These are phyloP conservation scores for Tylopilus intermedius DNA, from an alignment of 768 basidiomycete genomes.

Conservation along the genomic window DNA sequence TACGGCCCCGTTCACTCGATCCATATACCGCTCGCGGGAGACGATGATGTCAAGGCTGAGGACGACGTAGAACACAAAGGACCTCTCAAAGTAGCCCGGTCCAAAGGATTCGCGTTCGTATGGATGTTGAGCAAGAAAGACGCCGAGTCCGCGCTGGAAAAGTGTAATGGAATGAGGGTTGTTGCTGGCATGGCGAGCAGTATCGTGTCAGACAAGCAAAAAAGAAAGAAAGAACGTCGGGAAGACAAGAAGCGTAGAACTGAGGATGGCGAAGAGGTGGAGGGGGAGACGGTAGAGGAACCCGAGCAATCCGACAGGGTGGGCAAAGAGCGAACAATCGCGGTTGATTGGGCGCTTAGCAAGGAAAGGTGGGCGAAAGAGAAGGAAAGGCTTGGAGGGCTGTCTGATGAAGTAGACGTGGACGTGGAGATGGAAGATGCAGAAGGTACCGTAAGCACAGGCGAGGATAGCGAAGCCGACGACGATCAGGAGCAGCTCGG, in stretches of 20 bases:
- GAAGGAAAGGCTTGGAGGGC: slow-evolving; percentile 47
- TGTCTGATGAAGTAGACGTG: slow-evolving; percentile 24
- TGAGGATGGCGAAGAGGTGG: slow-evolving; percentile 30
- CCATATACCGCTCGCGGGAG: slow-evolving; percentile 57
- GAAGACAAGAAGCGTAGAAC: slow-evolving; percentile 42
- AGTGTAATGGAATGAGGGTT: slow-evolving; percentile 71
- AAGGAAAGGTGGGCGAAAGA: slow-evolving; percentile 90
- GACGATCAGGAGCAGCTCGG: slow-evolving; percentile 42
- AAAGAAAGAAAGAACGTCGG: slow-evolving; percentile 57
- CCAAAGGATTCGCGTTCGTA: slow-evolving; percentile 89
- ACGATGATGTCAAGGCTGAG: slow-evolving; percentile 23
- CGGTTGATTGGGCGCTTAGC: slow-evolving; percentile 95
- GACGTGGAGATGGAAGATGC: slow-evolving; percentile 33
- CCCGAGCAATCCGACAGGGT: slow-evolving; percentile 32
- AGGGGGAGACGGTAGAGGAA: slow-evolving; percentile 33
- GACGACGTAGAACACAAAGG: slow-evolving; percentile 23
- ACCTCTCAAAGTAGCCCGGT: slow-evolving; percentile 28
- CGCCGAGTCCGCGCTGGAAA: slow-evolving; percentile 76
- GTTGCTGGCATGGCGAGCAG: slow-evolving; percentile 56
- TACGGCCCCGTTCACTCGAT: slow-evolving; percentile 85
- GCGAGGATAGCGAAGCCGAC: slow-evolving; percentile 30
- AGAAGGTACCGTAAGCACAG: slow-evolving; percentile 16
- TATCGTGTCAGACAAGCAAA: slow-evolving; percentile 59
- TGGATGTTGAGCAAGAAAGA: slow-evolving; percentile 87
- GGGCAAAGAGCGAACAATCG: slow-evolving; percentile 60